Evolutionary conservation across 192 early-diverging fungal species (phyloP), one percentile per base, ranked within the genome.

Genomic region (Rhizophlyctis rosea): DNA sequence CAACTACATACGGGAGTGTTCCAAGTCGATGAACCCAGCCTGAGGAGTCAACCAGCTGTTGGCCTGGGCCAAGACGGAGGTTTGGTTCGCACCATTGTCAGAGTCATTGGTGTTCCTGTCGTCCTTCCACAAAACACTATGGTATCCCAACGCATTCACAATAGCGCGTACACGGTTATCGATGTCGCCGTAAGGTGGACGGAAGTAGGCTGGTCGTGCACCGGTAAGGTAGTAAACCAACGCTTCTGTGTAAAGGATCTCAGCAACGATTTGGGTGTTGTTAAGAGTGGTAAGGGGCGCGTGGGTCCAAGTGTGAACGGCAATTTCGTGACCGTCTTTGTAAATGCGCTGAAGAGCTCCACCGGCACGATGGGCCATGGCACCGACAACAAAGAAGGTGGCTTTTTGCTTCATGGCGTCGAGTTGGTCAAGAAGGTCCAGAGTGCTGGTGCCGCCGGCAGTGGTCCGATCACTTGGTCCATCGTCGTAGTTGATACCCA

Each of bases 161-260:
- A 91, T 85, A 62, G 63, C 72, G n/a, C 90, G 79, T 27, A 91
- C 81, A 57, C 86, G 84, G 67, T 90, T 83, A 61, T 90, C 88
- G 30, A 87, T 69, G 59, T 91, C 87, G 13, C 87, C 88, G 50
- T 85, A 85, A 21, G 88, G 85, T 18, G 85, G 86, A 18, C 88
- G 79, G 74, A 73, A 82, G 69, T 77, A 75, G 35, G 51, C 24
- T 54, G 83, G 76, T 62, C 72, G 67, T 16, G 62, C 44, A 32
- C 77, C 77, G 51, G 63, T 81, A 50, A 58, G 57, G 1, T 69
- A 48, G 60, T 67, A 74, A 28, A 81, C 74, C 28, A 63, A 36
- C n/a, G 72, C 57, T 30, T 83, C 81, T 21, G 83, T 88, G 81
- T 85, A 89, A 50, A 83, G 77, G 27, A 91, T 61, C 70, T 90